A percentile compares a stretch with the other conserved stretches of the same genome.
These are phyloP conservation scores for Colletotrichum simmondsii DNA, from an alignment of 2,329 filamentous ascomycete species.

Conservation along the genomic window DNA sequence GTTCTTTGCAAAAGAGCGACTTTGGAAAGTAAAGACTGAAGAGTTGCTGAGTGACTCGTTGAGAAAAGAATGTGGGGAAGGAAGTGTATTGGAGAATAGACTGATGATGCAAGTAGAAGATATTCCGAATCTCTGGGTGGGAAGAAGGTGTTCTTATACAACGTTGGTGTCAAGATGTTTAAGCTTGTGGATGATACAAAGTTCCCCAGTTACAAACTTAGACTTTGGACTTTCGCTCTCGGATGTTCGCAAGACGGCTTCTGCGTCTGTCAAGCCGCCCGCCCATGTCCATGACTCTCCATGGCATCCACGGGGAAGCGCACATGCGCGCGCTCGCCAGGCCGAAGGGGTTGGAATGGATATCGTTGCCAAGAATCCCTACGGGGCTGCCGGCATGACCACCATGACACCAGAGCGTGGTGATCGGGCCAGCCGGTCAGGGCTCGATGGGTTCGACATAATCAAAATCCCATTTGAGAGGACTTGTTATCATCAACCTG, in stretches of 20 bases:
- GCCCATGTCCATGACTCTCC: not conserved
- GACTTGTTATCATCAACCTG: not conserved
- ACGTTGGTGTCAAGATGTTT: not conserved
- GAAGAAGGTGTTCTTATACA: slow-evolving; percentile 23
- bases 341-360: not conserved
- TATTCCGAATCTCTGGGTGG: slow-evolving; percentile 4
- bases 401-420: not conserved
- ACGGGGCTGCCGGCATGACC: not conserved
- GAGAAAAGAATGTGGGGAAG: slow-evolving; percentile 25
- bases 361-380: slow-evolving; percentile 3
- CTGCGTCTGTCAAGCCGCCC: not conserved
- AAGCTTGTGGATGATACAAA: not conserved
- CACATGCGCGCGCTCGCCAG: not conserved
- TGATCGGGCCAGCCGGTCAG: slow-evolving; percentile 1
- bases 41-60: not conserved
- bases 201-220: slow-evolving; percentile 3
- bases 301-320: slow-evolving; percentile 7
- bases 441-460: not conserved
- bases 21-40: slow-evolving; percentile 32
- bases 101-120: slow-evolving; percentile 12
- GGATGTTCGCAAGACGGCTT: slow-evolving; percentile 1
- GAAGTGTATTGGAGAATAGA: slow-evolving; percentile 29
- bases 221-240: not conserved
- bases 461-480: not conserved
- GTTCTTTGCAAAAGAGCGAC: slow-evolving; percentile 26